Percentiles rank a stretch among this genome's conserved stretches.
Evolutionary conservation across 306 rosid genomes (phyloP).

Genomic region (Echinosophora koreensis): DNA sequence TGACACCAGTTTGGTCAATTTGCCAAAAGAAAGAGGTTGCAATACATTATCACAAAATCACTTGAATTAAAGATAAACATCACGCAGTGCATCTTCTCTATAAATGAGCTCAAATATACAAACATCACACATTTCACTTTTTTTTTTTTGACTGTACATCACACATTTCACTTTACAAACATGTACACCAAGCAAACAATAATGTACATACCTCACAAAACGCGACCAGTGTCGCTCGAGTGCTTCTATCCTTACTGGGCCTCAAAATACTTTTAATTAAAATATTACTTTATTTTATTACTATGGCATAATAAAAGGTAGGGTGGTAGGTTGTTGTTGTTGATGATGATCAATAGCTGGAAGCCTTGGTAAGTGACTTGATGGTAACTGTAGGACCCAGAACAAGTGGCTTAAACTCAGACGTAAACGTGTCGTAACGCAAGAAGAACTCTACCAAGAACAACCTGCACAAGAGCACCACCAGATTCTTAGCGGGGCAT

Average conservation of each 20-base stretch:
- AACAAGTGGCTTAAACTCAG: slow-evolving; percentile 44
- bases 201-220: not conserved
- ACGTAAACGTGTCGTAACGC: slow-evolving; percentile 59
- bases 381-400: slow-evolving; percentile 60
- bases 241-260: not conserved
- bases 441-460: slow-evolving; percentile 72
- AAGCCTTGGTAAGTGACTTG: slow-evolving; percentile 56
- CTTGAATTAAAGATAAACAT: too few species aligned
- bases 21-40: too few species aligned
- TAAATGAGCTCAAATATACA: too few species aligned
- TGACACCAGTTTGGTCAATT: too few species aligned
- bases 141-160: too few species aligned
- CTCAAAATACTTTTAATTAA: too few species aligned
- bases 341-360: not conserved
- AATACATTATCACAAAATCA: too few species aligned
- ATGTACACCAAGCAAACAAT: not conserved
- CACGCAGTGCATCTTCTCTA: too few species aligned
- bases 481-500: slow-evolving; percentile 66
- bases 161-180: not conserved
- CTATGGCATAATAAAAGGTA: too few species aligned
- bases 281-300: too few species aligned
- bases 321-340: not conserved
- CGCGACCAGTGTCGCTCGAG: not conserved
- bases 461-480: slow-evolving; percentile 58
- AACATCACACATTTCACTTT: too few species aligned